A percentile compares a stretch with the other conserved stretches of the same genome.
These are phyloP conservation scores for Neurospora sp. DNA, from an alignment of 495 filamentous ascomycete genomes.

Conservation along the genomic window DNA sequence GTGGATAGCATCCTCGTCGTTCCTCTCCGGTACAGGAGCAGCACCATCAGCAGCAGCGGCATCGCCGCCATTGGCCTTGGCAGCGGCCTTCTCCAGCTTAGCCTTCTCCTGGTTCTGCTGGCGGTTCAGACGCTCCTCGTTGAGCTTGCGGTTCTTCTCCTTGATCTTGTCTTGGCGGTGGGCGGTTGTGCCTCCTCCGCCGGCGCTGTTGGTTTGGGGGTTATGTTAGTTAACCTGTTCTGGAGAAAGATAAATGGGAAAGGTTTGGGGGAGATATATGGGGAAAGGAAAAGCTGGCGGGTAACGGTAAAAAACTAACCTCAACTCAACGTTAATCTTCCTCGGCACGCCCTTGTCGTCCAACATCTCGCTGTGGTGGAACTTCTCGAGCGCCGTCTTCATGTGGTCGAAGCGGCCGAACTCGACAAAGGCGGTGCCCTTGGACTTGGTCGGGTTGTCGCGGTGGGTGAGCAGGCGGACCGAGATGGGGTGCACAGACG, in stretches of 20 bases:
- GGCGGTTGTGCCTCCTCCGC: constrained; percentile 73
- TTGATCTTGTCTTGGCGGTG: constrained; percentile 64
- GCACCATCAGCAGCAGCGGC: not conserved
- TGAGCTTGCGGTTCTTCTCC: constrained; percentile 70
- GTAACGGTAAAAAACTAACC: constrained; percentile 39
- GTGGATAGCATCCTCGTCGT: constrained; percentile 17
- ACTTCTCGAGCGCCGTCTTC: constrained; percentile 82
- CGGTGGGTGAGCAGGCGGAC: constrained; percentile 71
- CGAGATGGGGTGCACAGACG: constrained; percentile 56
- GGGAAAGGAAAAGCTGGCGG: not conserved
- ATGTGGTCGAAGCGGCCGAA: constrained; percentile 84
- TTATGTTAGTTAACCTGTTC: not conserved
- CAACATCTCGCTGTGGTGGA: constrained; percentile 78
- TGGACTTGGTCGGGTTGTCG: constrained; percentile 56
- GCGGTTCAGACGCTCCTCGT: constrained; percentile 60
- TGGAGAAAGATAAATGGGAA: not conserved
- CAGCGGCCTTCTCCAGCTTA: constrained; percentile 37
- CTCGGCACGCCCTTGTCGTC: constrained; percentile 48
- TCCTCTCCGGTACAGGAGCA: constrained; percentile 9
- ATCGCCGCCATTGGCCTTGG: constrained; percentile 13
- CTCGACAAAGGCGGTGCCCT: constrained; percentile 88
- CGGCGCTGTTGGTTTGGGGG: constrained; percentile 38
- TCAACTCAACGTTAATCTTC: constrained; percentile 90
- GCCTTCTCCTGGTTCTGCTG: constrained; percentile 42
- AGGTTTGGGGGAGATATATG: not conserved